These are phyloP conservation scores for Dendrobium chrysotoxum DNA, from an alignment of 106 monocot species.

Conservation along the genomic window DNA sequence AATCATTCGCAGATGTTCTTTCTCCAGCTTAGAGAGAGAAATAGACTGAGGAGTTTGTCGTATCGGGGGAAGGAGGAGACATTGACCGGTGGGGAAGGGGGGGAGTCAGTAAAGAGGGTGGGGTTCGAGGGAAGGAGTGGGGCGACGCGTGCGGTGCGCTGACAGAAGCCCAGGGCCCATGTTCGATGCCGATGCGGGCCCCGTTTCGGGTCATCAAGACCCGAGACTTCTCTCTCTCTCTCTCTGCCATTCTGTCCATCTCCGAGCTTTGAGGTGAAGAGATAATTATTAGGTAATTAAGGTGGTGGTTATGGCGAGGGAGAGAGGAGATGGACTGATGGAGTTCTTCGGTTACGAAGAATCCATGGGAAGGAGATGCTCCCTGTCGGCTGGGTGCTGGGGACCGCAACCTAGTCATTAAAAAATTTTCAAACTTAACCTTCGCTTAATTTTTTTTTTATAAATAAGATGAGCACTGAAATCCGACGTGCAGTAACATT, in stretches of 20 bases:
- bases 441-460: no score
- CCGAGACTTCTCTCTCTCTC: background rate
- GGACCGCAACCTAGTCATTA: background rate
- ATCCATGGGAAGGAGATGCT: background rate
- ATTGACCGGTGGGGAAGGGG: background rate
- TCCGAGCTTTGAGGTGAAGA: no score
- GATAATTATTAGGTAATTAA: conserved; percentile 1
- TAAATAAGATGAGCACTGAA: no score
- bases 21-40: background rate
- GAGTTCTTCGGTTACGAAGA: background rate
- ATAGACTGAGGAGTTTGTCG: background rate
- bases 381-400: background rate
- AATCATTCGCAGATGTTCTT: background rate
- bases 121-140: background rate
- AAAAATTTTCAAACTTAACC: no score
- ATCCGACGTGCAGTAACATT: no score
- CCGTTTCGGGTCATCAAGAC: background rate
- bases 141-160: conserved; percentile 4
- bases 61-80: background rate
- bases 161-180: background rate
- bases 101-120: background rate
- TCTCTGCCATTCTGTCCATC: background rate
- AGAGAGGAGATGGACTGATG: background rate
- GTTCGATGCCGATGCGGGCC: background rate
- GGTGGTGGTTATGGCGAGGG: background rate